These are phyloP conservation scores for Wallacemonas rigidus DNA, from an alignment of 208 protist genomes.

Conservation along the genomic window DNA sequence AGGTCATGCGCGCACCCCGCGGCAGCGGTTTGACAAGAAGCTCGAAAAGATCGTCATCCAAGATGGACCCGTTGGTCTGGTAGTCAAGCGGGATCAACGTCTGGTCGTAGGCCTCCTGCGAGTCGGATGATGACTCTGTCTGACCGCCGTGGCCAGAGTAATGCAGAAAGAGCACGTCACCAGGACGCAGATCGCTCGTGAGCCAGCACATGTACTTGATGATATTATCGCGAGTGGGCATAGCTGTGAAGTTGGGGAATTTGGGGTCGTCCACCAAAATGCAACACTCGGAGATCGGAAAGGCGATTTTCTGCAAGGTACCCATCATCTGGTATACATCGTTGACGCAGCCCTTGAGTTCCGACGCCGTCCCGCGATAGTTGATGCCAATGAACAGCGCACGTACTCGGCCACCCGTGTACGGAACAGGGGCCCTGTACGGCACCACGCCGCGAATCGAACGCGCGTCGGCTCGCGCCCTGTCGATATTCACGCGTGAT, in stretches of 20 bases:
- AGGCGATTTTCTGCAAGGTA: conserved; percentile 78
- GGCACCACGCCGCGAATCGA: conserved; percentile 64
- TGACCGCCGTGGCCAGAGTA: conserved; percentile 92
- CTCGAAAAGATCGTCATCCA: conserved; percentile 91
- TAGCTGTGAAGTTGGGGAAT: conserved; percentile 75
- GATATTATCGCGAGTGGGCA: conserved; percentile 84
- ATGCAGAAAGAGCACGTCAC: conserved; percentile 91
- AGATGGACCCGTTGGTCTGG: conserved; percentile 58
- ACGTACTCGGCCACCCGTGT: conserved; percentile 83
- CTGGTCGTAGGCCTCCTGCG: conserved; percentile 81
- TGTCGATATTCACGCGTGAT: conserved; percentile 56
- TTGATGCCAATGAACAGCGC: conserved; percentile 93
- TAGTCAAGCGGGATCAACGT: conserved; percentile 86
- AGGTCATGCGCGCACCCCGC: conserved; percentile 82
- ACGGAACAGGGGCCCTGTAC: conserved; percentile 70
- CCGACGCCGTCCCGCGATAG: conserved; percentile 69
- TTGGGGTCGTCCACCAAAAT: conserved; percentile 81
- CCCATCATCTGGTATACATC: conserved; percentile 81
- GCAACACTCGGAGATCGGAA: conserved; percentile 82
- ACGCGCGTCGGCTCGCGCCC: conserved; percentile 42
- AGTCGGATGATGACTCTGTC: conserved; percentile 46
- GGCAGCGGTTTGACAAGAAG: conserved; percentile 77
- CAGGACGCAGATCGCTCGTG: conserved; percentile 65
- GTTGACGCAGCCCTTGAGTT: conserved; percentile 87
- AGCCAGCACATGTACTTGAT: conserved; percentile 89